phyloP scores from a whole-genome alignment of 371 early-diverging fungal species.

The Nematocida sp. region DNA sequence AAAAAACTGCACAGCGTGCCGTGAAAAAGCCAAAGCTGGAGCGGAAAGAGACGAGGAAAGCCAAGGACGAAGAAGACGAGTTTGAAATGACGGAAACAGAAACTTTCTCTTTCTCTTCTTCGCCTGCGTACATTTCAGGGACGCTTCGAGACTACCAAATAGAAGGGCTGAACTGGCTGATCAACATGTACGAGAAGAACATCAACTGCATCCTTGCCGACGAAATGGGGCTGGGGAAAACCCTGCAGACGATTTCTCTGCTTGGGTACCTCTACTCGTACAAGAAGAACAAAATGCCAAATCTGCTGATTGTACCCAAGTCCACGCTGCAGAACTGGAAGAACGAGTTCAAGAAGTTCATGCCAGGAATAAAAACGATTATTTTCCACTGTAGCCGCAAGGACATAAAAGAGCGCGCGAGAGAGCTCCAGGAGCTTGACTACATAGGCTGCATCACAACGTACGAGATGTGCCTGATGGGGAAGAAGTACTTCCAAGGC shows the following conservation, averaged over 20 bases:
- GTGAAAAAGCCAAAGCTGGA: conserved; percentile 24
- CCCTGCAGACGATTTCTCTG: conserved; percentile 84
- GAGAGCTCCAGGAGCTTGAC: conserved; percentile 85
- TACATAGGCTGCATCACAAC: conserved; percentile 67
- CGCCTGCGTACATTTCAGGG: conserved; percentile 57
- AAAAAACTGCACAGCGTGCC: neutral
- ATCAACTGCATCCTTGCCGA: conserved; percentile 92
- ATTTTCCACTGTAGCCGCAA: conserved; percentile 68
- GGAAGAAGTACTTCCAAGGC: conserved; percentile 16
- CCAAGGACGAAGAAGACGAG: conserved; percentile 29
- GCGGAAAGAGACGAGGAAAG: conserved; percentile 1
- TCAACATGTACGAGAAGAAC: conserved; percentile 83
- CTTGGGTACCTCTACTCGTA: conserved; percentile 65
- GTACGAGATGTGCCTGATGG: conserved; percentile 53
- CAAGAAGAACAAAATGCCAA: conserved; percentile 55
- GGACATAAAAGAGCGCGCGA: conserved; percentile 78
- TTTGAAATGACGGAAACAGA: conserved; percentile 46
- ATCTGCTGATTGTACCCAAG: conserved; percentile 56
- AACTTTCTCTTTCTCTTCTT: conserved; percentile 55
- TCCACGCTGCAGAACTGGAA: conserved; percentile 57
- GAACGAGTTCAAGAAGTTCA: conserved; percentile 54
- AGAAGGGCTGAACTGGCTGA: conserved; percentile 95
- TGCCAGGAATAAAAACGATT: conserved; percentile 60
- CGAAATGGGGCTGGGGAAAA: conserved; percentile 93
- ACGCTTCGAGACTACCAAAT: conserved; percentile 71